Percentiles rank a stretch among this genome's conserved stretches.
These are phyloP conservation scores for Huiozyma sinensis DNA, from an alignment of 805 yeast species.

Conservation along the genomic window DNA sequence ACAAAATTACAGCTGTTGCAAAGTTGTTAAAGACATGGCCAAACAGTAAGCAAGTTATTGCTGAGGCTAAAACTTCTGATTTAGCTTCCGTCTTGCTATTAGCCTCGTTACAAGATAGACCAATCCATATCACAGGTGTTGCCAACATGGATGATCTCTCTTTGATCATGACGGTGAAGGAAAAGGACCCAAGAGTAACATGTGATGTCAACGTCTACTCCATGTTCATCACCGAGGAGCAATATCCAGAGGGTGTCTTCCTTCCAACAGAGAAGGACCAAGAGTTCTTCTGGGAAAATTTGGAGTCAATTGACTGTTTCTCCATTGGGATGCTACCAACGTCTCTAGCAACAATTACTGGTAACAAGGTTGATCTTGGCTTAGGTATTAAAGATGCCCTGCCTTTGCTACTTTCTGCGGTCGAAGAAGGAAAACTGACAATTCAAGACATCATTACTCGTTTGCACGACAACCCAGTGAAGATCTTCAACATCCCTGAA, in stretches of 20 bases:
- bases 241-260: slow-evolving; percentile 58
- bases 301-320: slow-evolving; percentile 71
- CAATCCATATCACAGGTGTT: slow-evolving; percentile 84
- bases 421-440: slow-evolving; percentile 59
- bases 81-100: slow-evolving; percentile 84
- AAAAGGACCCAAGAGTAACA: slow-evolving; percentile 70
- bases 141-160: slow-evolving; percentile 72
- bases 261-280: slow-evolving; percentile 78
- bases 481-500: slow-evolving; percentile 72
- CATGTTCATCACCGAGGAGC: slow-evolving; percentile 63
- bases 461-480: slow-evolving; percentile 72
- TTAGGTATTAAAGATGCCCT: slow-evolving; percentile 70
- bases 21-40: slow-evolving; percentile 83
- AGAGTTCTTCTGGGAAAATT: slow-evolving; percentile 66
- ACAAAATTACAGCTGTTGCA: slow-evolving; percentile 68
- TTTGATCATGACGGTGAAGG: slow-evolving; percentile 75
- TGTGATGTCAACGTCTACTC: slow-evolving; percentile 81
- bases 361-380: slow-evolving; percentile 54
- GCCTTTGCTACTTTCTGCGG: slow-evolving; percentile 75
- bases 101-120: slow-evolving; percentile 76
- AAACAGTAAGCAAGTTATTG: slow-evolving; percentile 66
- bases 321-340: slow-evolving; percentile 76
- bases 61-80: slow-evolving; percentile 87
- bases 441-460: slow-evolving; percentile 60
- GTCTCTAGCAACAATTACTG: slow-evolving; percentile 54